These are phyloP conservation scores for Acacia pycnantha DNA, from an alignment of 331 rosid species.

Conservation along the genomic window DNA sequence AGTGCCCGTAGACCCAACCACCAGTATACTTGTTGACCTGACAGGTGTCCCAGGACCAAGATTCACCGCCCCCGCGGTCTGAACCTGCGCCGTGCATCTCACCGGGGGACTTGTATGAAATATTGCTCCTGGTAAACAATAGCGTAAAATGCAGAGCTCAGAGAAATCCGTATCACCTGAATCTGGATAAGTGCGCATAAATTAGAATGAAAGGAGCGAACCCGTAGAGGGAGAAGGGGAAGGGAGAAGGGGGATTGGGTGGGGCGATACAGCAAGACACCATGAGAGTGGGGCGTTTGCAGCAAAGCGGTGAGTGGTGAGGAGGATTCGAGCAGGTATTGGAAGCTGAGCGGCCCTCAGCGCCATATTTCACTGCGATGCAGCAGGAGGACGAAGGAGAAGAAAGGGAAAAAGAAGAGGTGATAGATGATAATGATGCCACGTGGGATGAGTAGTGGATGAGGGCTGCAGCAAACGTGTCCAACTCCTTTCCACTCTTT, in stretches of 20 bases:
- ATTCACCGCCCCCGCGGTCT: slow-evolving; percentile 46
- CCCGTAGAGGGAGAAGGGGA: slow-evolving; percentile 13
- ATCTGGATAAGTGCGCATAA: neutral
- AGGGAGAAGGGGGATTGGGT: neutral
- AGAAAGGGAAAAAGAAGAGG: neutral
- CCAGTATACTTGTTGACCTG: slow-evolving; percentile 76
- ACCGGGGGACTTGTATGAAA: slow-evolving; percentile 25
- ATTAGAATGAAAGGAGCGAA: neutral
- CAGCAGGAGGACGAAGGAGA: too few relatives aligned
- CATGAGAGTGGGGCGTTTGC: slow-evolving; percentile 12
- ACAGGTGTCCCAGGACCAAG: slow-evolving; percentile 74
- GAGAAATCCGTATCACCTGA: neutral
- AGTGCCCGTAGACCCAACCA: slow-evolving; percentile 91
- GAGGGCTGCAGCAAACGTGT: neutral
- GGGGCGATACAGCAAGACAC: slow-evolving; percentile 11
- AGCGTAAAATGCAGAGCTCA: neutral
- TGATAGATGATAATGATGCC: neutral
- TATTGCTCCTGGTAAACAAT: slow-evolving; percentile 27
- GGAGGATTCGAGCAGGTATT: neutral
- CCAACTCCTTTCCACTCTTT: neutral
- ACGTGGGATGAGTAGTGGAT: slow-evolving; percentile 10
- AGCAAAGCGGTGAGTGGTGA: neutral
- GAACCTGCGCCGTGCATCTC: slow-evolving; percentile 40
- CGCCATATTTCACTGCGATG: slow-evolving; percentile 21
- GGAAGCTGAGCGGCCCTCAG: slow-evolving; percentile 1